Conservation (phyloP, 768 basidiomycete species). For the Pilatotrama ljubarskyi region DNA sequence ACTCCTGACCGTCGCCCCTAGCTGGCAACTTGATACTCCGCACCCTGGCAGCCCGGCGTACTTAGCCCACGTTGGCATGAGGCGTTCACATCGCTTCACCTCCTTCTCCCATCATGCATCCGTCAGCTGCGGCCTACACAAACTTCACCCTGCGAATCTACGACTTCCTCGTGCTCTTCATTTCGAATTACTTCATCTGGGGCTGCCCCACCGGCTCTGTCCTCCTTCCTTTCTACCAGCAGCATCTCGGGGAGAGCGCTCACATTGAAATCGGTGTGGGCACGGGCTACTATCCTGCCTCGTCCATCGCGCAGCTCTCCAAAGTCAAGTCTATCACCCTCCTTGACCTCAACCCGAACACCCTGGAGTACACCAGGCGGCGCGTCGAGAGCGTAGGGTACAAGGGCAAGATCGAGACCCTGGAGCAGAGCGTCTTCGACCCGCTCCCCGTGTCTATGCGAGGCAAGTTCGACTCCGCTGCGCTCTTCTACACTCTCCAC, state of each 20-base stretch:
- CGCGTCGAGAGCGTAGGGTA: constrained; percentile 12
- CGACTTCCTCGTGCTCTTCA: constrained; percentile 17
- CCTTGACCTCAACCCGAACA: no score
- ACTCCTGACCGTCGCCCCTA: no score
- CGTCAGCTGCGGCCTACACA: constrained; percentile 8
- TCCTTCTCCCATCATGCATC: not conserved
- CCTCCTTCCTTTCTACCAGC: constrained; percentile 21
- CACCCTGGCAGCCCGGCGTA: no score
- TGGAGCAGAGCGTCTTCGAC: constrained; percentile 13
- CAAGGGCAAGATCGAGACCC: constrained; percentile 1
- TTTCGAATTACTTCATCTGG: constrained; percentile 19
- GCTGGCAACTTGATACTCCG: no score
- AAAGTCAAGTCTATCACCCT: no score
- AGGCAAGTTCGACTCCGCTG: constrained; percentile 14
- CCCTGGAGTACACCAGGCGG: constrained; percentile 9
- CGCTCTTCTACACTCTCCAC: constrained; percentile 25
- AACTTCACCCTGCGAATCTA: constrained; percentile 8
- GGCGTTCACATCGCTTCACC: no score
- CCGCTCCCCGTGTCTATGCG: constrained; percentile 15
- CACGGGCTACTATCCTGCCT: constrained; percentile 22
- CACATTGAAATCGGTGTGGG: constrained; percentile 25
- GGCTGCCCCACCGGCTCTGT: constrained; percentile 10
- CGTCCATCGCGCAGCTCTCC: not conserved
- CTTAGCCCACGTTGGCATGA: no score
- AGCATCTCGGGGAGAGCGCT: constrained; percentile 12